Percentiles rank a stretch among this genome's conserved stretches.
These are phyloP conservation scores for Termitomyces sp. DNA, from an alignment of 768 basidiomycete species.

Conservation along the genomic window DNA sequence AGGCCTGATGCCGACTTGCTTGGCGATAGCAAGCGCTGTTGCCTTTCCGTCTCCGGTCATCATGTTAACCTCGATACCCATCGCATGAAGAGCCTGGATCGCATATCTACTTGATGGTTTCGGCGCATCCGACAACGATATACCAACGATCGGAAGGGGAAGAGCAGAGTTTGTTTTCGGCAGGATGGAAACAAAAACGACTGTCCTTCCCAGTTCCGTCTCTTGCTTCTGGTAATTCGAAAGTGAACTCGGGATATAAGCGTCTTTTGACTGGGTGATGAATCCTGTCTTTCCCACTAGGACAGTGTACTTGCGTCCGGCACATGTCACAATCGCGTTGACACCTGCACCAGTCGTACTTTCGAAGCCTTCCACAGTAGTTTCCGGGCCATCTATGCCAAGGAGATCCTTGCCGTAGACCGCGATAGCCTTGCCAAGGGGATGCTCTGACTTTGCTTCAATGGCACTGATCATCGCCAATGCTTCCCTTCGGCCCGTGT, in stretches of 20 bases:
- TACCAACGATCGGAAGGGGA: conserved; percentile 63
- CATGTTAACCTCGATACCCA: conserved; percentile 93
- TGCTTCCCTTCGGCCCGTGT: conserved; percentile 52
- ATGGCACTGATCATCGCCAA: conserved; percentile 81
- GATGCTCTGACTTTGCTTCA: conserved; percentile 93
- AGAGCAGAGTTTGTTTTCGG: conserved; percentile 28
- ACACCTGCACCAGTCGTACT: conserved; percentile 89
- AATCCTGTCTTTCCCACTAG: conserved; percentile 77
- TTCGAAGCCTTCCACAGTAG: conserved; percentile 70
- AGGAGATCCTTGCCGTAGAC: conserved; percentile 69
- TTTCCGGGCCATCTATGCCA: conserved; percentile 38
- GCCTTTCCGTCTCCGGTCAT: conserved; percentile 89
- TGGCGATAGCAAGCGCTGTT: conserved; percentile 86
- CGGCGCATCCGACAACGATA: conserved; percentile 84
- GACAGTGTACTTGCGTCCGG: conserved; percentile 48
- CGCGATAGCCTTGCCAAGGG: conserved; percentile 91
- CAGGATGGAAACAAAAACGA: conserved; percentile 79
- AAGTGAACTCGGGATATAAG: conserved; percentile 54
- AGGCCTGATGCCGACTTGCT: conserved; percentile 79
- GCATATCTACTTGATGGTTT: conserved; percentile 84
- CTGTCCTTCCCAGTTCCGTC: conserved; percentile 67
- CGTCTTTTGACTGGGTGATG: conserved; percentile 47
- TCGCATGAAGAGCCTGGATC: conserved; percentile 69
- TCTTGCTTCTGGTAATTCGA: conserved; percentile 65
- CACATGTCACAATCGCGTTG: conserved; percentile 55